phyloP scores from a whole-genome alignment of 2,329 filamentous ascomycete genomes.

The Cladosporium velox region DNA sequence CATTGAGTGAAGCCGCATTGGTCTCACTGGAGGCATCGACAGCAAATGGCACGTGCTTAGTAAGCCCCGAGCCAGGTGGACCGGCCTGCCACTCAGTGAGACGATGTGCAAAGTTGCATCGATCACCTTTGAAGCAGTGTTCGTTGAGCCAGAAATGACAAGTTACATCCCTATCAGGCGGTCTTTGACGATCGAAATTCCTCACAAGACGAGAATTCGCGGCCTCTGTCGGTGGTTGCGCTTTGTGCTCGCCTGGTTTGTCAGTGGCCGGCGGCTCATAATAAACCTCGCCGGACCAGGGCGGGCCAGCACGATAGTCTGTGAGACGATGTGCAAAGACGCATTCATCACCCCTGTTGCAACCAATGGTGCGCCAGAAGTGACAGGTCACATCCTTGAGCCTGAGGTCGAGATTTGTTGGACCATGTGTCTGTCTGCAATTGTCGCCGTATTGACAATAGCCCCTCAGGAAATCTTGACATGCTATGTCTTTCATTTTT shows the following conservation, averaged over 20 bases:
- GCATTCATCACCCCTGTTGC: background rate
- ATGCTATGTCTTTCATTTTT: background rate
- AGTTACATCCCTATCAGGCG: background rate
- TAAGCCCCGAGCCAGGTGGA: background rate
- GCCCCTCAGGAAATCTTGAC: background rate
- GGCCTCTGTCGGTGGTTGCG: background rate
- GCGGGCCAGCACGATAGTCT: background rate
- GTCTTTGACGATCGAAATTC: background rate
- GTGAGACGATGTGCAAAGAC: background rate
- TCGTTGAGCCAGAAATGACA: background rate
- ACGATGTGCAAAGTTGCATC: background rate
- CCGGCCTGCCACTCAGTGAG: background rate
- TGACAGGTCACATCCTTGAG: background rate
- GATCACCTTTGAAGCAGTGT: background rate
- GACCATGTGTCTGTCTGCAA: background rate
- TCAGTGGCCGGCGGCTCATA: background rate
- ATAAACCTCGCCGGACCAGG: background rate
- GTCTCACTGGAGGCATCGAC: background rate
- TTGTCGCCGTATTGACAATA: background rate
- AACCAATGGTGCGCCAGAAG: background rate
- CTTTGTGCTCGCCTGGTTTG: background rate
- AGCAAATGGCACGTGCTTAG: background rate
- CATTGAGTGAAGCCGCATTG: background rate
- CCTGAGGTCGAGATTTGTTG: background rate
- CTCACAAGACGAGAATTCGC: background rate